A percentile compares a stretch with the other conserved stretches of the same genome.
Evolutionary conservation across 768 basidiomycete species (phyloP).

Genomic region (Lactifluus subvellereus): DNA sequence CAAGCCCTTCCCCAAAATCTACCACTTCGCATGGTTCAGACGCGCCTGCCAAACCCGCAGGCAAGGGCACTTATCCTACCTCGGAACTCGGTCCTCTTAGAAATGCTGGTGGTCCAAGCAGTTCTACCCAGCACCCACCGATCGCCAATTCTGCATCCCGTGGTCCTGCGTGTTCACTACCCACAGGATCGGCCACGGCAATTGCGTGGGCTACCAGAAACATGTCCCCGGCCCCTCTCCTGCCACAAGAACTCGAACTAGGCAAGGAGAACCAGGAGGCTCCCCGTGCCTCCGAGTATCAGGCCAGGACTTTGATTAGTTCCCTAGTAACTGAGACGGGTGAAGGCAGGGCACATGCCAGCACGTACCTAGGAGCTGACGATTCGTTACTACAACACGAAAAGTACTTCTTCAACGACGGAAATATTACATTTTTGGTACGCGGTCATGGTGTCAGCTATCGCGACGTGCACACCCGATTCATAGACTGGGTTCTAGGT

Average conservation of each 20-base stretch:
- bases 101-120: background rate
- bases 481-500: background rate
- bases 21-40: background rate
- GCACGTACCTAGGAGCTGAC: background rate
- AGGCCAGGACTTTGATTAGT: too few relatives aligned
- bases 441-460: background rate
- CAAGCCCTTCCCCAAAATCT: background rate
- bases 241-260: background rate
- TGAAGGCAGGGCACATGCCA: background rate
- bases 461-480: background rate
- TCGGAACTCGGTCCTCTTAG: background rate
- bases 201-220: background rate
- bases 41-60: background rate
- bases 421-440: background rate
- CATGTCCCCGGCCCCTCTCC: background rate
- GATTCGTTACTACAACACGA: slow-evolving; percentile 1
- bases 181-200: background rate
- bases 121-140: background rate
- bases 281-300: background rate
- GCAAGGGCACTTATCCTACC: background rate
- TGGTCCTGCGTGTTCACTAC: background rate
- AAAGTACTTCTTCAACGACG: slow-evolving; percentile 9
- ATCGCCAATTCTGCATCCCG: background rate
- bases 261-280: background rate
- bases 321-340: background rate